Conservation (phyloP, 148 eudicot genomes). For the Nepenthes gracilis region DNA sequence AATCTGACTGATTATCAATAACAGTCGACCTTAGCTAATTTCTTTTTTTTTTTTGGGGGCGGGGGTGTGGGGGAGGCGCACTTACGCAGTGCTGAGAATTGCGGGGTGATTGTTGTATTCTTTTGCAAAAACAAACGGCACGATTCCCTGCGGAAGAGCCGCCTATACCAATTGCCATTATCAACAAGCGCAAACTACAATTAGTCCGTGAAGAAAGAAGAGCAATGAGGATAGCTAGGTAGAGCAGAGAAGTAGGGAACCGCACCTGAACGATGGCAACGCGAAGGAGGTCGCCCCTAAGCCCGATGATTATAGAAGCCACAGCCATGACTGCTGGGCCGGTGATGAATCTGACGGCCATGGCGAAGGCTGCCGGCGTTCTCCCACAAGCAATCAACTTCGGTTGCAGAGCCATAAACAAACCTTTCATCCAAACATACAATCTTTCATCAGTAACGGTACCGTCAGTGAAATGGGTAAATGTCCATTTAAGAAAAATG, state of each 20-base stretch:
- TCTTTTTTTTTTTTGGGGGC: neutral
- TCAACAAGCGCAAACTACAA: too few relatives aligned
- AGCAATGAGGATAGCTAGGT: too few relatives aligned
- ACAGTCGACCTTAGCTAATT: neutral
- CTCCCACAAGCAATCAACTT: constrained; percentile 90
- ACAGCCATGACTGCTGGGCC: constrained; percentile 91
- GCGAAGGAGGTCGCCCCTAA: constrained; percentile 71
- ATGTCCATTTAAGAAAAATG: too few relatives aligned
- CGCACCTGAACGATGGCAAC: constrained; percentile 80
- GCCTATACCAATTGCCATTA: constrained; percentile 29
- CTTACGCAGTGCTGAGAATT: constrained; percentile 88
- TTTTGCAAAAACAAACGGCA: constrained; percentile 87
- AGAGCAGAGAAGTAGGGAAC: neutral
- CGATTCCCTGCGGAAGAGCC: constrained; percentile 95
- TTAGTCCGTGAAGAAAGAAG: too few relatives aligned
- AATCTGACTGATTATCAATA: neutral
- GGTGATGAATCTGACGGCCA: constrained; percentile 70
- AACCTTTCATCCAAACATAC: constrained; percentile 25
- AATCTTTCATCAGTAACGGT: neutral
- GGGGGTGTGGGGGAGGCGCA: neutral
- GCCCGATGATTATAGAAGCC: constrained; percentile 64
- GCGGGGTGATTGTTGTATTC: constrained; percentile 89
- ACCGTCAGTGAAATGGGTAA: too few relatives aligned
- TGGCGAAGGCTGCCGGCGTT: constrained; percentile 59
- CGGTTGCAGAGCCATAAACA: constrained; percentile 95